A percentile compares a stretch with the other conserved stretches of the same genome.
These are phyloP conservation scores for Terfezia boudieri DNA, from an alignment of 495 filamentous ascomycete genomes.

Conservation along the genomic window DNA sequence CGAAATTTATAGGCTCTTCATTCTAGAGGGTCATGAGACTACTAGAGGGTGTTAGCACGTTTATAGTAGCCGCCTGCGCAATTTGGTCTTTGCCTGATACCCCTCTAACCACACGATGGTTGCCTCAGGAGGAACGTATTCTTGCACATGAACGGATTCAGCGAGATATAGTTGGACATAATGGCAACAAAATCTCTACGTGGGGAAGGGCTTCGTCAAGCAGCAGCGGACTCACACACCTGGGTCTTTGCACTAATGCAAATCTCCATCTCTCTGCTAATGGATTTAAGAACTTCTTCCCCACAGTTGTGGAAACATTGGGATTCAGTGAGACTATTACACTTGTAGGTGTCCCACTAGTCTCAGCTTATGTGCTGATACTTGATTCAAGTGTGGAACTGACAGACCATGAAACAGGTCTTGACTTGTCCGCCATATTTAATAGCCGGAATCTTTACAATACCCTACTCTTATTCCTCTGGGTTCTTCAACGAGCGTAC, in stretches of 20 bases:
- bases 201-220: constrained; percentile 22
- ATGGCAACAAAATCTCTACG: constrained; percentile 1
- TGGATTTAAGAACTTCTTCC: constrained; percentile 7
- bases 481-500: constrained; percentile 23
- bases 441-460: constrained; percentile 18
- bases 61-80: constrained; percentile 23
- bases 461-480: constrained; percentile 15
- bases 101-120: constrained; percentile 20
- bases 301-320: background rate
- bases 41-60: constrained; percentile 19
- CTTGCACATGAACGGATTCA: constrained; percentile 16
- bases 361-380: no score
- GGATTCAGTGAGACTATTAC: background rate
- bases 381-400: background rate
- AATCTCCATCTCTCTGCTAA: constrained; percentile 6
- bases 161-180: constrained; percentile 6
- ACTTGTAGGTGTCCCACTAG: background rate
- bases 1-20: constrained; percentile 5
- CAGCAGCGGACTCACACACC: constrained; percentile 19
- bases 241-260: constrained; percentile 19
- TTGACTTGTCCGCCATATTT: constrained; percentile 23
- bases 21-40: constrained; percentile 9
- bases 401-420: background rate
- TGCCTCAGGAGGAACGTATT: constrained; percentile 20
- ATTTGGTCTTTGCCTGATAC: constrained; percentile 23